A percentile compares a stretch with the other conserved stretches of the same genome.
These are phyloP conservation scores for Astrocystis sublimbata DNA, from an alignment of 495 filamentous ascomycete species.

Conservation along the genomic window DNA sequence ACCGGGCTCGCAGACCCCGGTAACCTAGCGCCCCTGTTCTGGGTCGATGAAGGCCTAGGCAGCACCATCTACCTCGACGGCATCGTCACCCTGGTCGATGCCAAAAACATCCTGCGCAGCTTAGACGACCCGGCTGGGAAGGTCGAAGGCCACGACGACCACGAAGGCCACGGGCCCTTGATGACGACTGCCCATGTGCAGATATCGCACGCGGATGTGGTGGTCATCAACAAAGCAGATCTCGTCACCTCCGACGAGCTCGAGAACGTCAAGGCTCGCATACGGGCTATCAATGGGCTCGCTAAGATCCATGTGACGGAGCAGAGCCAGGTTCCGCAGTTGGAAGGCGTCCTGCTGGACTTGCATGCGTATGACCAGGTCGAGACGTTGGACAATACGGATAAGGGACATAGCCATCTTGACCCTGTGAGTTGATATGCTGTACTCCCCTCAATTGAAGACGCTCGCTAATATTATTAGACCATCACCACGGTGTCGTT, in stretches of 20 bases:
- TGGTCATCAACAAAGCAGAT: constrained; percentile 94
- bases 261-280: constrained; percentile 60
- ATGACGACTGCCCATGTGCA: constrained; percentile 93
- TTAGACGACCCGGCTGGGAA: constrained; percentile 73
- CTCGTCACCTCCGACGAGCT: constrained; percentile 73
- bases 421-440: constrained; percentile 58
- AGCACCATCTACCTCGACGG: constrained; percentile 95
- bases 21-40: constrained; percentile 94
- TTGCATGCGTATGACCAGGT: constrained; percentile 90
- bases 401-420: constrained; percentile 74
- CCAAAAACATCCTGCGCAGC: constrained; percentile 80
- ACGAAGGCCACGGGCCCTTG: constrained; percentile 57
- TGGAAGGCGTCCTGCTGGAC: constrained; percentile 85
- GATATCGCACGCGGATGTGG: constrained; percentile 94
- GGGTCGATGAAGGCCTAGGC: constrained; percentile 92
- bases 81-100: constrained; percentile 94
- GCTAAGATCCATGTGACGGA: constrained; percentile 82
- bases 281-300: constrained; percentile 83
- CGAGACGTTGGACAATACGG: constrained; percentile 61
- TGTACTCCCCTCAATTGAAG: constrained; percentile 1
- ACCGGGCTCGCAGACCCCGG: constrained; percentile 94
- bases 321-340: constrained; percentile 72
- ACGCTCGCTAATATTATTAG: constrained; percentile 44
- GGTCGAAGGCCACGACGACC: constrained; percentile 55
- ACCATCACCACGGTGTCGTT: constrained; percentile 86